Evolutionary conservation across 371 early-diverging fungal genomes (phyloP).

Genomic region (Syncephalastrum monosporum): DNA sequence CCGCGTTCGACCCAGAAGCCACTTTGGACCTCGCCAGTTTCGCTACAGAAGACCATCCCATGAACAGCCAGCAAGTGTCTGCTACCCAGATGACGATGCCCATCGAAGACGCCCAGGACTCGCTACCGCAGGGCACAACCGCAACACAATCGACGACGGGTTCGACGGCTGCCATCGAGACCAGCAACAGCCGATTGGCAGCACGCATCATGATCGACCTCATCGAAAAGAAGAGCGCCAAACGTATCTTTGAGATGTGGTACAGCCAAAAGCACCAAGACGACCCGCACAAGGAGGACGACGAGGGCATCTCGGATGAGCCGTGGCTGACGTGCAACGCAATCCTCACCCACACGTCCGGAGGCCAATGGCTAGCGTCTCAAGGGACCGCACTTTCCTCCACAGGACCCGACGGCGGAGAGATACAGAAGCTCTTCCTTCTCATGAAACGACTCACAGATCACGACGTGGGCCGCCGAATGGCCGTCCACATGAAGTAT

Average conservation of each 20-base stretch:
- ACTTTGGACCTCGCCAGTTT: slow-evolving; percentile 37
- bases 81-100: slow-evolving; percentile 11
- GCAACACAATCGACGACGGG: slow-evolving; percentile 5
- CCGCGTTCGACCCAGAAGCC: slow-evolving; percentile 35
- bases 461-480: slow-evolving; percentile 33
- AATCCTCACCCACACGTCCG: slow-evolving; percentile 8
- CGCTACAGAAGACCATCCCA: slow-evolving; percentile 19
- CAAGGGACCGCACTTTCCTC: slow-evolving; percentile 4
- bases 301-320: slow-evolving; percentile 11
- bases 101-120: background rate
- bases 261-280: slow-evolving; percentile 22
- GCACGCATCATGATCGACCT: slow-evolving; percentile 38
- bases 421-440: slow-evolving; percentile 33
- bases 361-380: too few species aligned
- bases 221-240: slow-evolving; percentile 37
- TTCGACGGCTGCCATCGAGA: slow-evolving; percentile 8
- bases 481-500: slow-evolving; percentile 52
- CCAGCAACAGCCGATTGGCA: slow-evolving; percentile 28
- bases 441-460: slow-evolving; percentile 42
- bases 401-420: slow-evolving; percentile 24
- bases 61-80: slow-evolving; percentile 2
- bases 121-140: slow-evolving; percentile 2
- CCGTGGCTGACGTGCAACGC: slow-evolving; percentile 31
- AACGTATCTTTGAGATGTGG: slow-evolving; percentile 37
- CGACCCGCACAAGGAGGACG: background rate